A percentile compares a stretch with the other conserved stretches of the same genome.
phyloP scores from a whole-genome alignment of 163 green algal species.

The Scenedesmus sp. region DNA sequence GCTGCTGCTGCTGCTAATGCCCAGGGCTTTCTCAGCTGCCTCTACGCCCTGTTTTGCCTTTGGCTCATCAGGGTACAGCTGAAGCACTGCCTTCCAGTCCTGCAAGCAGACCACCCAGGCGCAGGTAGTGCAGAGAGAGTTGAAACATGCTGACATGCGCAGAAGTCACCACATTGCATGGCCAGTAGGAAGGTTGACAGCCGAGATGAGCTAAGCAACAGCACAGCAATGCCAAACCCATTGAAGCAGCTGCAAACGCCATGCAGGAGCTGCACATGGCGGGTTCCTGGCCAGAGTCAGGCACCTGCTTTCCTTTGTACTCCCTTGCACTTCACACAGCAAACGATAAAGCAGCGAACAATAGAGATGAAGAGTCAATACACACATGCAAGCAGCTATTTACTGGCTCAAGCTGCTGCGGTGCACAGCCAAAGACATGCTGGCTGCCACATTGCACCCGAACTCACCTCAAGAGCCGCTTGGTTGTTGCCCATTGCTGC shows the following conservation, averaged over 20 bases:
- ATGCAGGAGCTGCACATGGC: background rate
- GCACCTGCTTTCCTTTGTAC: no score
- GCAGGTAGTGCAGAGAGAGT: background rate
- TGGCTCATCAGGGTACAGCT: background rate
- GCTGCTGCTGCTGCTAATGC: constrained; percentile 30
- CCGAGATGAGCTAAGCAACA: background rate
- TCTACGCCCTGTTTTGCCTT: constrained; percentile 17
- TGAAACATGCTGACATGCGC: background rate
- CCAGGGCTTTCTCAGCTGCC: background rate
- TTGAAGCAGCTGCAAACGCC: background rate
- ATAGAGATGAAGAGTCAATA: no score
- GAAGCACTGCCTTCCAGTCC: constrained; percentile 15
- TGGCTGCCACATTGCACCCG: no score
- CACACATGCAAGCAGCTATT: no score
- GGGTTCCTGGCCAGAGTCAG: no score
- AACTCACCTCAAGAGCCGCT: constrained; percentile 45
- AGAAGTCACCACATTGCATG: background rate
- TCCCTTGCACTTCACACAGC: no score
- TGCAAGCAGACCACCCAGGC: background rate
- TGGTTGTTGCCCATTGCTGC: constrained; percentile 32
- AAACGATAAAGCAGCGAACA: no score
- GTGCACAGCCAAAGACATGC: no score
- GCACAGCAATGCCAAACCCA: background rate
- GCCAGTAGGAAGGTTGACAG: background rate
- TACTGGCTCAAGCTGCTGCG: no score